Conservation (phyloP, 164 flowering plant genomes). For the Tetracentron sinense region DNA sequence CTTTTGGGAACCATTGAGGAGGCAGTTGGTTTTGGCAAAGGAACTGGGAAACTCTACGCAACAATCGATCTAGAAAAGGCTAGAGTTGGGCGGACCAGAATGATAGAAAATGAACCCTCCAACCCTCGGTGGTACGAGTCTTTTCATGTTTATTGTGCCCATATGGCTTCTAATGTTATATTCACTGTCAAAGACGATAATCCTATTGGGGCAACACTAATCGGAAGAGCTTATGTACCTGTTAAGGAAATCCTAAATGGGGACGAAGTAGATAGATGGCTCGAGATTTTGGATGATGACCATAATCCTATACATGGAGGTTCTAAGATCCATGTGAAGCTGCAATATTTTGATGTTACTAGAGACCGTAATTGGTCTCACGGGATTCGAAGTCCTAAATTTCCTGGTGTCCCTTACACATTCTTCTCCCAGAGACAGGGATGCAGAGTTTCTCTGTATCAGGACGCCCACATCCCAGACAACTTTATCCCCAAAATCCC, state of each 20-base stretch:
- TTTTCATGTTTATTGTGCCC: too few species aligned
- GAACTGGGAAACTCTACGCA: slow-evolving; percentile 5
- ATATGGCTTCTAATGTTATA: too few species aligned
- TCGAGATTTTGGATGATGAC: slow-evolving; percentile 50
- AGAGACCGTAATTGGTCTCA: slow-evolving; percentile 47
- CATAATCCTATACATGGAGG: slow-evolving; percentile 42
- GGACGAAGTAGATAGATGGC: slow-evolving; percentile 65
- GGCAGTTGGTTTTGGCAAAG: slow-evolving; percentile 19
- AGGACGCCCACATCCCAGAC: slow-evolving; percentile 79
- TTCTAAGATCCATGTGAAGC: slow-evolving; percentile 62
- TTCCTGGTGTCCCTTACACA: slow-evolving; percentile 71
- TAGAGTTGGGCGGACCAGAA: too few species aligned
- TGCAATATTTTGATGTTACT: slow-evolving; percentile 54
- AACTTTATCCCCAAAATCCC: slow-evolving; percentile 61
- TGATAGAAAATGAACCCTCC: too few species aligned
- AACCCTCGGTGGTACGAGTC: too few species aligned
- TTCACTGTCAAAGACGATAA: too few species aligned
- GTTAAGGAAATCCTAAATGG: slow-evolving; percentile 53
- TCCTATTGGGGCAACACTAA: too few species aligned
- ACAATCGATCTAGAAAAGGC: too few species aligned
- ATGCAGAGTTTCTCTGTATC: slow-evolving; percentile 71
- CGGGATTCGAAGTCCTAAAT: slow-evolving; percentile 49
- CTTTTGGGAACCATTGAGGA: slow-evolving; percentile 15
- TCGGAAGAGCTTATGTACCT: too few species aligned
- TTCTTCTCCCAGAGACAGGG: slow-evolving; percentile 66